Percentiles rank a stretch among this genome's conserved stretches.
phyloP scores from a whole-genome alignment of 2,329 filamentous ascomycete species.

The Phoma sp. region DNA sequence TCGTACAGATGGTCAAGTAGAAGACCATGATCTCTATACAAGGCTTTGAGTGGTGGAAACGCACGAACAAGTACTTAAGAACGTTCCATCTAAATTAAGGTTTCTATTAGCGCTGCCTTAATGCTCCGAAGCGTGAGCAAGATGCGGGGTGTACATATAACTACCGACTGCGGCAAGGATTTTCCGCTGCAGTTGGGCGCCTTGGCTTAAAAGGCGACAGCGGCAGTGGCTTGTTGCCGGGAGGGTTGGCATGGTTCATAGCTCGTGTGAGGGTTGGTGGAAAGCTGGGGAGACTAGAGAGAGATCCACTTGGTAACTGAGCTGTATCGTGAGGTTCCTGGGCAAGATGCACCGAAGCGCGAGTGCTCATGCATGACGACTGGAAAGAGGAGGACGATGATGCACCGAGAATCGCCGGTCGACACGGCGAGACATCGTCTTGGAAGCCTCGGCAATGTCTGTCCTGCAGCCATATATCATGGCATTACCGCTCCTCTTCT shows the following conservation, averaged over 20 bases:
- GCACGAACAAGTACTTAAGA: not conserved
- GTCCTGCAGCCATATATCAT: not conserved
- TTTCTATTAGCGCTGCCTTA: slow-evolving; percentile 3
- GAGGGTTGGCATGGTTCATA: not conserved
- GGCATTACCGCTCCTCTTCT: not conserved
- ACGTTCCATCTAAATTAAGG: slow-evolving; percentile 4
- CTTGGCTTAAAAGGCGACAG: slow-evolving; percentile 1
- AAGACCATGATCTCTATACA: not conserved
- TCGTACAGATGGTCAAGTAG: slow-evolving; percentile 3
- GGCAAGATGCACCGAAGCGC: not conserved
- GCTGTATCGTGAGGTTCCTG: not conserved
- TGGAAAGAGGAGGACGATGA: not conserved
- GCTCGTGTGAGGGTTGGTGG: slow-evolving; percentile 9
- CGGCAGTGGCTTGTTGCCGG: slow-evolving; percentile 1
- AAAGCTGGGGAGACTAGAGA: not conserved
- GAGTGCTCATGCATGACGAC: not conserved
- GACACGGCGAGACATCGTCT: not conserved
- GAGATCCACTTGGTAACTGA: not conserved
- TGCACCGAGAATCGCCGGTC: not conserved
- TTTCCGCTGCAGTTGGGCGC: not conserved
- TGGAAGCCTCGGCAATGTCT: not conserved
- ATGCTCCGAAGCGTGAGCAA: not conserved
- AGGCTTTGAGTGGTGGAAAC: slow-evolving; percentile 12
- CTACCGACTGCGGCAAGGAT: slow-evolving; percentile 9
- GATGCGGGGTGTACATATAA: slow-evolving; percentile 4